These are phyloP conservation scores for Fusarium sp. DNA, from an alignment of 2,329 filamentous ascomycete species.

Conservation along the genomic window DNA sequence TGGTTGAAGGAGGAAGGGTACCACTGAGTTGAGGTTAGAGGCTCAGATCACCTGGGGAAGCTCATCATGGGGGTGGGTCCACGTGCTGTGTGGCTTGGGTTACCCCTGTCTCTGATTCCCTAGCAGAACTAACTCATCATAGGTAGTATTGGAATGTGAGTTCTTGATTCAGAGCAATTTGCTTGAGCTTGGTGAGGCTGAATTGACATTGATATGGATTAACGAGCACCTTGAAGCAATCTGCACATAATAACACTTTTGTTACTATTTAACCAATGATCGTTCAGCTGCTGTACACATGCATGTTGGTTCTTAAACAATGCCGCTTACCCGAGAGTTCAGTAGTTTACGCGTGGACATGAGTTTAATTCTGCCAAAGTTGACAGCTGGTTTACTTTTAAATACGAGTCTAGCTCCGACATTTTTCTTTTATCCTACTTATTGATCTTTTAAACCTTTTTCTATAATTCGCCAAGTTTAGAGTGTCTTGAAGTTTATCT, in stretches of 20 bases:
- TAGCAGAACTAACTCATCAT: not conserved
- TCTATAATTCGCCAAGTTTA: not conserved
- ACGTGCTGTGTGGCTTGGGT: slow-evolving; percentile 35
- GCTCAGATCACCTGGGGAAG: slow-evolving; percentile 21
- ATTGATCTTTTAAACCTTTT: too few species aligned
- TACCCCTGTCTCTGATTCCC: slow-evolving; percentile 10
- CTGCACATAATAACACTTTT: not conserved
- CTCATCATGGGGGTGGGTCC: slow-evolving; percentile 37
- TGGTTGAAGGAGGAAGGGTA: slow-evolving; percentile 1
- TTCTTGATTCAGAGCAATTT: not conserved
- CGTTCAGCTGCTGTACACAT: not conserved
- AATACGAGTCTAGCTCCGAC: not conserved
- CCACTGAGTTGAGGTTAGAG: slow-evolving; percentile 6
- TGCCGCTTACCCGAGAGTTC: not conserved
- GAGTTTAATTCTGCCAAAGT: not conserved
- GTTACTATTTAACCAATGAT: not conserved
- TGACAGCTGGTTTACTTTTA: not conserved
- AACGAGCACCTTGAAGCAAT: not conserved
- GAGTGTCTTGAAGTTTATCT: not conserved
- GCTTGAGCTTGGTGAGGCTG: not conserved
- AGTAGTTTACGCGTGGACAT: not conserved
- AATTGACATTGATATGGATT: not conserved
- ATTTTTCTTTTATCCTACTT: not conserved
- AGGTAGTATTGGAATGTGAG: slow-evolving; percentile 11
- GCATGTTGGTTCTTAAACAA: not conserved